phyloP scores from a whole-genome alignment of 495 filamentous ascomycete species.

The Penicillium cinerascens region DNA sequence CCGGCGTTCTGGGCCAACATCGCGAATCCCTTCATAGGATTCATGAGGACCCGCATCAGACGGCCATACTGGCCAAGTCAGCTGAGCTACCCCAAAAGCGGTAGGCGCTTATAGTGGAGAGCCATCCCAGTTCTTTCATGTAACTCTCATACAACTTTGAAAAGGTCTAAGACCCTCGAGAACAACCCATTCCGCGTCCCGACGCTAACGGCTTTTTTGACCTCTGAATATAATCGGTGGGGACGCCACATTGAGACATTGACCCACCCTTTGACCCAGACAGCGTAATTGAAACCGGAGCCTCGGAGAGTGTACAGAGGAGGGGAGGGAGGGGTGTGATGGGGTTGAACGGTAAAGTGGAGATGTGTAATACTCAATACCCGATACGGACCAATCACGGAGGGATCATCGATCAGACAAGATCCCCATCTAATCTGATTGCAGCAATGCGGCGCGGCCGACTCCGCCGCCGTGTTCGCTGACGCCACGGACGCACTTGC shows the following conservation, averaged over 20 bases:
- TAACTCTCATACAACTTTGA: too few species aligned
- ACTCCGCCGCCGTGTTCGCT: background rate
- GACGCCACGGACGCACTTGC: too few species aligned
- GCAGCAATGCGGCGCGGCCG: background rate
- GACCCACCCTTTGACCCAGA: background rate
- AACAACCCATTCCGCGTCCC: background rate
- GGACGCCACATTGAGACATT: background rate
- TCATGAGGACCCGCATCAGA: too few species aligned
- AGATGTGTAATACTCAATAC: background rate
- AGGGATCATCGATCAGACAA: conserved; percentile 26
- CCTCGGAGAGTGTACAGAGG: background rate
- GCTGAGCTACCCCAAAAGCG: too few species aligned
- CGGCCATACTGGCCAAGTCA: too few species aligned
- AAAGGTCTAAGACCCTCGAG: too few species aligned
- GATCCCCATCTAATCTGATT: conserved; percentile 37
- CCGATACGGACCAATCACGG: background rate
- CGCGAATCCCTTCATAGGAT: too few species aligned
- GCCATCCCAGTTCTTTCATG: too few species aligned
- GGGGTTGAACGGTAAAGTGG: background rate
- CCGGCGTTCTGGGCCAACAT: too few species aligned
- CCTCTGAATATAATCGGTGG: background rate
- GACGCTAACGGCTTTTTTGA: background rate
- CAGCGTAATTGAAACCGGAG: background rate
- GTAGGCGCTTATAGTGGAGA: too few species aligned
- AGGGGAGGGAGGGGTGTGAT: too few species aligned